Evolutionary conservation across 805 yeast species (phyloP), one percentile per base, ranked within the genome.

Genomic region (Candida schatavii): DNA sequence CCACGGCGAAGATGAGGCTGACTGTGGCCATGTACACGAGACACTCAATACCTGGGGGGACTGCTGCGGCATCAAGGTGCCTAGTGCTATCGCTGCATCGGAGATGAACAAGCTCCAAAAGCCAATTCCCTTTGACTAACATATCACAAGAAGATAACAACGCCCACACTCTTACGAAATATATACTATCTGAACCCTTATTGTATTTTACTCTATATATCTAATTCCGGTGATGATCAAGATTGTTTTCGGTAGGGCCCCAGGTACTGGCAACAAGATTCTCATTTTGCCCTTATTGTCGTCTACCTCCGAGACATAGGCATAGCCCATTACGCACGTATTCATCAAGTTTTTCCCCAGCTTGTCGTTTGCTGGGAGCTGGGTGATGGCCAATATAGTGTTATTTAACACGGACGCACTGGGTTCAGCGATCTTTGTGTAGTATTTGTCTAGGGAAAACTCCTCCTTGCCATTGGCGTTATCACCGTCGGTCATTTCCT

Each of bases 61-160:
- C 59, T 93, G 99, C 56, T 93, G 99, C 68, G 99, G 99, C 5
- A 93, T 93, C 39, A 87, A 88, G 56, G 77, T 93, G 2, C 99
- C 99, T 0, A 88, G 97, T 64, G 97, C 97, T 0, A 78, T 89
- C 43, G 98, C 97, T 0, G 99, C 97, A 0, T 75, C 82, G 13
- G 82, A 80, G 46, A 66, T 70, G 40, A 64, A 46, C 32, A 27
- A 35, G 36, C 37, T 58, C 25, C 52, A 55, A 25, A 59, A 59
- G 41, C 77, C 75, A 11, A 64, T 85, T 18, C 91, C 91, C 1
- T 85, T 84, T 67, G 93, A 85, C 59, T 85, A 54, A 28, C n/a
- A n/a, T n/a, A n/a, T n/a, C n/a, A n/a, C n/a, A n/a, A n/a, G n/a
- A n/a, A n/a, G n/a, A n/a, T n/a, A n/a, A n/a, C n/a, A n/a, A n/a